Evolutionary conservation across 805 yeast species (phyloP).

Genomic region (Teunomyces aglyptinius): DNA sequence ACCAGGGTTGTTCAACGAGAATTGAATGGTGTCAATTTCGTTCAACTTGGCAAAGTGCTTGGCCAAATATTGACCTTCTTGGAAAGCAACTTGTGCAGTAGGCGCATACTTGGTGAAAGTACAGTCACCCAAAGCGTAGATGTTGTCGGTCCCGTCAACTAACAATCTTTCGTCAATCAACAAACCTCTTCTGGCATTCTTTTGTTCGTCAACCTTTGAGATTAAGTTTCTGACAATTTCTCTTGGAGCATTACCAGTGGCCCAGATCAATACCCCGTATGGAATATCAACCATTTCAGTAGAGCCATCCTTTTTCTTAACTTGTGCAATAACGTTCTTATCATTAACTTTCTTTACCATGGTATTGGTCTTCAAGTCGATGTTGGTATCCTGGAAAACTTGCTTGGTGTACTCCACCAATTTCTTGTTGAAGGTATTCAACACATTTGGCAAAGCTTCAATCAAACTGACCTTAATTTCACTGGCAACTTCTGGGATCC

Average conservation of each 20-base stretch:
- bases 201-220: constrained; percentile 68
- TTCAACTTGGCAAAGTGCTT: constrained; percentile 63
- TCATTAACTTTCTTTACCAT: constrained; percentile 85
- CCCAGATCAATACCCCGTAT: constrained; percentile 94
- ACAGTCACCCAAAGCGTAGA: constrained; percentile 93
- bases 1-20: constrained; percentile 34
- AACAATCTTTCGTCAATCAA: constrained; percentile 78
- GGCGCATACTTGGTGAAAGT: constrained; percentile 90
- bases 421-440: constrained; percentile 68
- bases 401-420: constrained; percentile 77
- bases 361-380: constrained; percentile 76
- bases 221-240: constrained; percentile 67
- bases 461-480: constrained; percentile 83
- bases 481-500: constrained; percentile 82
- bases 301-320: constrained; percentile 63
- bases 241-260: constrained; percentile 94
- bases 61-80: constrained; percentile 84
- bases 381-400: constrained; percentile 63
- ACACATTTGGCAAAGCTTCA: constrained; percentile 88
- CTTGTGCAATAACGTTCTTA: constrained; percentile 66
- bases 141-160: constrained; percentile 77
- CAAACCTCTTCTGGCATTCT: constrained; percentile 86
- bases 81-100: constrained; percentile 97
- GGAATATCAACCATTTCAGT: constrained; percentile 64
- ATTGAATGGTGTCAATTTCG: constrained; percentile 58